Evolutionary conservation across 345 rosid genomes (phyloP).

Genomic region (Adansonia digitata): DNA sequence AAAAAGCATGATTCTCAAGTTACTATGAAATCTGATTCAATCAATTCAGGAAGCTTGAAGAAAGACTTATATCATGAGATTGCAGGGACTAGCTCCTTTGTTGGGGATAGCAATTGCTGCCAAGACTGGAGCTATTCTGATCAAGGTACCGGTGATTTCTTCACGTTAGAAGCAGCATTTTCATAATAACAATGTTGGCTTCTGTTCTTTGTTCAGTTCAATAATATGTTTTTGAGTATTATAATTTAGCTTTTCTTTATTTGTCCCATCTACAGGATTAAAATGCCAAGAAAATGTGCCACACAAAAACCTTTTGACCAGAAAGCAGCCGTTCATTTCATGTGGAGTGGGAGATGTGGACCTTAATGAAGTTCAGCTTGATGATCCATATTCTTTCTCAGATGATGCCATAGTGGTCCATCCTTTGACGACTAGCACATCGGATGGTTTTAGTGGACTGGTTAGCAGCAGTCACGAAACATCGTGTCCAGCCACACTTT

Average conservation of each 20-base stretch:
- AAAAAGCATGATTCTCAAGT: conserved; percentile 16
- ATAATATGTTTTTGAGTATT: background rate
- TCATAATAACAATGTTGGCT: background rate
- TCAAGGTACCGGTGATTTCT: conserved; percentile 23
- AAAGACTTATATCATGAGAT: conserved; percentile 16
- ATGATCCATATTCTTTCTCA: conserved; percentile 25
- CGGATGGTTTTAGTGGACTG: conserved; percentile 9
- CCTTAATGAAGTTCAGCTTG: conserved; percentile 36
- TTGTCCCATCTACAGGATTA: conserved; percentile 23
- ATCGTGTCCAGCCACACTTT: background rate
- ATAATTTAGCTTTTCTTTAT: conserved; percentile 1
- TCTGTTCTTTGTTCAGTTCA: background rate
- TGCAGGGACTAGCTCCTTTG: conserved; percentile 15
- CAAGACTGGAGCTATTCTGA: conserved; percentile 16
- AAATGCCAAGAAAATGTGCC: conserved; percentile 8
- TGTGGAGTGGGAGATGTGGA: conserved; percentile 21
- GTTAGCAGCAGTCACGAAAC: conserved; percentile 9
- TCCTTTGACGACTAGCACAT: conserved; percentile 20
- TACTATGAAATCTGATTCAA: conserved; percentile 17
- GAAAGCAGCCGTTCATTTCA: conserved; percentile 17
- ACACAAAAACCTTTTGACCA: conserved; percentile 3
- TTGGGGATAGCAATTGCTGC: conserved; percentile 14
- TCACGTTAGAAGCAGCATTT: background rate
- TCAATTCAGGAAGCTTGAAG: conserved; percentile 16
- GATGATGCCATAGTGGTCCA: conserved; percentile 14